Conservation (phyloP, 2,329 filamentous ascomycete species). For the Colletotrichum australisinense region DNA sequence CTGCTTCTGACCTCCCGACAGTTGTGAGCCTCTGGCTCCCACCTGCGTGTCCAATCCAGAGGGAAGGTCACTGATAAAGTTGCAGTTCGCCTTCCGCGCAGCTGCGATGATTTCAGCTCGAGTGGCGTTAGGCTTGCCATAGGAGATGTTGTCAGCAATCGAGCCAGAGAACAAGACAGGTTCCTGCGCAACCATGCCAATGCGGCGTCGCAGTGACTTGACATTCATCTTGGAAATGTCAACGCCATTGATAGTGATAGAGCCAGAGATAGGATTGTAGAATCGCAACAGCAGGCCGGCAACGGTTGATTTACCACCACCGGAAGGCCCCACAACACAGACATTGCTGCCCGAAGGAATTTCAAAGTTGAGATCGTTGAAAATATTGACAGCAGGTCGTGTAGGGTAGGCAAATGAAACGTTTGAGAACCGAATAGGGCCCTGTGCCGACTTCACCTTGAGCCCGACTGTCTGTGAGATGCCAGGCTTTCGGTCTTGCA, state of each 20-base stretch:
- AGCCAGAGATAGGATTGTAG: constrained; percentile 83
- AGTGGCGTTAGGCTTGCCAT: constrained; percentile 84
- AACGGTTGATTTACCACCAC: constrained; percentile 96
- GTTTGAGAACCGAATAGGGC: constrained; percentile 87
- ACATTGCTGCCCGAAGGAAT: constrained; percentile 95
- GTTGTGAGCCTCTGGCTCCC: constrained; percentile 89
- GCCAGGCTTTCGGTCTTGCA: constrained; percentile 88
- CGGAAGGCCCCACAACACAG: constrained; percentile 94
- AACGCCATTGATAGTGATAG: constrained; percentile 84
- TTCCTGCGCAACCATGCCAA: constrained; percentile 95
- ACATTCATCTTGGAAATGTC: constrained; percentile 90
- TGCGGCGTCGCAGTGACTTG: constrained; percentile 90
- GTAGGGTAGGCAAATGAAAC: constrained; percentile 95
- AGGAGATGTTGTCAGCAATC: constrained; percentile 90
- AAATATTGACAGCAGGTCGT: constrained; percentile 89
- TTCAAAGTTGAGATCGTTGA: constrained; percentile 87
- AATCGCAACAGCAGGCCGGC: constrained; percentile 92
- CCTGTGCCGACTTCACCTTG: constrained; percentile 85
- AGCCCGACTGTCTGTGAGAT: constrained; percentile 88
- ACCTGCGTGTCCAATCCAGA: constrained; percentile 95
- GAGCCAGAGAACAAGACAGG: constrained; percentile 91
- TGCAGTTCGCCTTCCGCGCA: constrained; percentile 92
- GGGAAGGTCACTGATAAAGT: constrained; percentile 96
- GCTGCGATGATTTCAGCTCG: constrained; percentile 86
- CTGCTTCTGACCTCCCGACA: constrained; percentile 97